Conservation (phyloP, 2,329 filamentous ascomycete genomes). For the Hawksworthiomyces lignivorus region DNA sequence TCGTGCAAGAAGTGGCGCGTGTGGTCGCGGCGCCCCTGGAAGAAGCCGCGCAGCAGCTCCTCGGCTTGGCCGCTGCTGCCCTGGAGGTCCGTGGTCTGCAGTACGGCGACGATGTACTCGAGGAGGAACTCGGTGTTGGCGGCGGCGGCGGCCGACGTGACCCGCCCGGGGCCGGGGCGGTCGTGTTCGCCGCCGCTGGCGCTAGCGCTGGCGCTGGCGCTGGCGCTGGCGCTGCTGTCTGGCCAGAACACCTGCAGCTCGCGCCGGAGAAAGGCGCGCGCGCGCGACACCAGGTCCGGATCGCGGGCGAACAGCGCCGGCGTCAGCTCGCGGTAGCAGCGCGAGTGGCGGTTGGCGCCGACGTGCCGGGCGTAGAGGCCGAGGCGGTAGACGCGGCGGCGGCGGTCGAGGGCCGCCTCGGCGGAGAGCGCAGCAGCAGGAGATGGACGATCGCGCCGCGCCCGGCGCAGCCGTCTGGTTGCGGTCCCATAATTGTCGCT, state of each 20-base stretch:
- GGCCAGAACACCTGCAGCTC: conserved; percentile 72
- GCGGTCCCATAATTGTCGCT: too few species aligned
- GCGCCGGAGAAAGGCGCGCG: conserved; percentile 72
- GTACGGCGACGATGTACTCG: conserved; percentile 75
- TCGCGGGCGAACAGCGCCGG: conserved; percentile 58
- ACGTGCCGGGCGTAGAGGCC: conserved; percentile 72
- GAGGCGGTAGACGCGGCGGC: conserved; percentile 65
- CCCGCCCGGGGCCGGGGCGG: conserved; percentile 17
- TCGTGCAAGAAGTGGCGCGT: conserved; percentile 78
- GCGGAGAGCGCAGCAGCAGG: conserved; percentile 17
- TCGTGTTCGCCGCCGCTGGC: background rate
- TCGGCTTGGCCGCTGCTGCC: conserved; percentile 72
- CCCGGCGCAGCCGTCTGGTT: background rate
- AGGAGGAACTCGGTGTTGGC: conserved; percentile 73
- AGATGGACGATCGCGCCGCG: conserved; percentile 5
- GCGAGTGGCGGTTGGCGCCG: conserved; percentile 70
- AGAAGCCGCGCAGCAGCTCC: conserved; percentile 67
- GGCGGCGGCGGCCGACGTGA: too few species aligned
- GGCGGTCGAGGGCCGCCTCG: conserved; percentile 41
- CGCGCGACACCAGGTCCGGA: conserved; percentile 62
- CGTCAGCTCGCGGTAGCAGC: conserved; percentile 67
- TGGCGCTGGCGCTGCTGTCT: background rate
- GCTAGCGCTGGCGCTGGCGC: conserved; percentile 13
- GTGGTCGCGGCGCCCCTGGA: conserved; percentile 57
- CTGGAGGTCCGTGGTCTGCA: conserved; percentile 77